Evolutionary conservation across 176 grass and related monocot genomes (phyloP).

Genomic region (Dactylis glomerata): DNA sequence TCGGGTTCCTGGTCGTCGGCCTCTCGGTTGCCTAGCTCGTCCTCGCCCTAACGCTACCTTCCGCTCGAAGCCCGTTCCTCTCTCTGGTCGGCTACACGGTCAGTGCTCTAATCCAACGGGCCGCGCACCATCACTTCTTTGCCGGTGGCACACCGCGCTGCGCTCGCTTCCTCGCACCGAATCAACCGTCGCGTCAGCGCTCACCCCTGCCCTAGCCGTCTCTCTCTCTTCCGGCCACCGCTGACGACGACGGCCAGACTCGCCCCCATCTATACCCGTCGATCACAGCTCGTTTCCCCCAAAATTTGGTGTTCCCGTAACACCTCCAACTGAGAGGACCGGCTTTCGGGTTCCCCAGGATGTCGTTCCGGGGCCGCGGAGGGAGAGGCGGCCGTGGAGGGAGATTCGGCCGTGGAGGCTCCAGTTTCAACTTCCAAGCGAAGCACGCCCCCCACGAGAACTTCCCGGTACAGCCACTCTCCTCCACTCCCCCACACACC

Average conservation of each 20-base stretch:
- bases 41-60: too few relatives aligned
- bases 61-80: too few relatives aligned
- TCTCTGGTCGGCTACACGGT: too few relatives aligned
- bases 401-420: neutral
- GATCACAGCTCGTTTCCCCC: neutral
- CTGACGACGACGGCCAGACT: neutral
- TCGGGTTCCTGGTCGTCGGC: too few relatives aligned
- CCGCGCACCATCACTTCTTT: too few relatives aligned
- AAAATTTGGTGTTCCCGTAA: neutral
- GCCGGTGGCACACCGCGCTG: too few relatives aligned
- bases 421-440: neutral
- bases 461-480: slow-evolving; percentile 34
- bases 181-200: neutral
- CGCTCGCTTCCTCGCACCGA: neutral
- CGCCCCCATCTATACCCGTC: neutral
- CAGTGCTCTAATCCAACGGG: too few relatives aligned
- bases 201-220: neutral
- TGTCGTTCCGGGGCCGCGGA: slow-evolving; percentile 42
- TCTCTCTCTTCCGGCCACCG: neutral
- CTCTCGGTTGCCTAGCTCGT: too few relatives aligned
- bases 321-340: neutral
- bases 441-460: slow-evolving; percentile 39
- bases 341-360: neutral
- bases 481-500: neutral
- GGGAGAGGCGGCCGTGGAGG: slow-evolving; percentile 26